Base-by-base conservation (phyloP, 768 basidiomycete genomes). In the Panaeolus papilionaceus region DNA sequence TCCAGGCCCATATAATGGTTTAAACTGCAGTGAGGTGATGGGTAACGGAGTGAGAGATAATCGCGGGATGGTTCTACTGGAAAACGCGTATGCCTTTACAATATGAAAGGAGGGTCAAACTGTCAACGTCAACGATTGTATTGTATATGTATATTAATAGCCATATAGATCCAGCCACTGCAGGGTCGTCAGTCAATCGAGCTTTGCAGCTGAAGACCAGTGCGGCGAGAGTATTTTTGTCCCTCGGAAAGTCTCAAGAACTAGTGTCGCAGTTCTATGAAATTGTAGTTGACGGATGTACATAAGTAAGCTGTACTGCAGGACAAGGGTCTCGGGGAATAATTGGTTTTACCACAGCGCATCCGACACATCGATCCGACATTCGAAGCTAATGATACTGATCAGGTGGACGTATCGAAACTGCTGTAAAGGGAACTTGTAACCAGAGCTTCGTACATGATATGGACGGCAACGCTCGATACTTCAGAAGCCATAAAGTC, bases 311-410 rank as follows among this genome's bases (percentile, higher is more conserved):
- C 47, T 51, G 10, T 26, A 14, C 16, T 14, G 47, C 28, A 26
- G 8, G 33, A 33, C 9, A 28, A 58, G 4, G 26, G 12, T 26
- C 6, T 33, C 20, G 28, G 16, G 28, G 20, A 28, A 16, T 16
- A 33, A 9, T 16, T 58, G 26, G 28, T 8, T 14, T 20, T 4
- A 49, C 20, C 20, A 23, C 2, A 33, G n/a, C 1, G 54, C 12
- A 28, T 58, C 54, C 54, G 54, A 58, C 54, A 33, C 54, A 58
- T 58, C 54, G 54, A 58, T 58, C 54, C 54, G 54, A 23, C 54
- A 16, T 58, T 58, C 54, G 54, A 58, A 33, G 54, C 14, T 58
- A 11, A 58, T 14, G 14, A 37, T 12, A 28, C 4, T 58, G 26
- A 58, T 58, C 54, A 23, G 3, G 26, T 58, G 14, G 28, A 12